These are phyloP conservation scores for Pseudogymnoascus verrucosus DNA, from an alignment of 2,329 filamentous ascomycete genomes.

Conservation along the genomic window DNA sequence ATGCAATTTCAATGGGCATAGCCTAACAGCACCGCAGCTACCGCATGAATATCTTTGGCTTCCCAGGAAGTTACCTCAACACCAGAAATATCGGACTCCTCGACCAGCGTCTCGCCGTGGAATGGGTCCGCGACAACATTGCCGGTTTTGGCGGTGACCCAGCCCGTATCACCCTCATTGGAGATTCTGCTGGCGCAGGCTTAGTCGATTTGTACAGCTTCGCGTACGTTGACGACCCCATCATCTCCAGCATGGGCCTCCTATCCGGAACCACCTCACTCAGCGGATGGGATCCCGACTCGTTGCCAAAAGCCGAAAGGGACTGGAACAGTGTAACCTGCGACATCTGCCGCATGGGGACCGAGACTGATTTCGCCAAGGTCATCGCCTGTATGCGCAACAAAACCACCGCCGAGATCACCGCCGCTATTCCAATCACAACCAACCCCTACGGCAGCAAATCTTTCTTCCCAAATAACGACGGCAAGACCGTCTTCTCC, in stretches of 20 bases:
- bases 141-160: slow-evolving; percentile 51
- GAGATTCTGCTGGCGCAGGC: slow-evolving; percentile 49
- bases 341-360: not conserved
- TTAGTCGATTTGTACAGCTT: slow-evolving; percentile 35
- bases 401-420: slow-evolving; percentile 12
- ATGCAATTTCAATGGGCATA: slow-evolving; percentile 17
- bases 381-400: slow-evolving; percentile 10
- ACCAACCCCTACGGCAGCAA: not conserved
- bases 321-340: slow-evolving; percentile 11
- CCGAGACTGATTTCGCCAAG: slow-evolving; percentile 10
- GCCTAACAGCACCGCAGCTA: slow-evolving; percentile 23
- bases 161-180: slow-evolving; percentile 45
- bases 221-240: slow-evolving; percentile 26
- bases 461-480: not conserved
- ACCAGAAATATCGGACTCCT: slow-evolving; percentile 50
- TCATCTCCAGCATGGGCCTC: slow-evolving; percentile 20
- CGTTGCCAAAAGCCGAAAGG: slow-evolving; percentile 10
- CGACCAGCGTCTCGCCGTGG: slow-evolving; percentile 51
- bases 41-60: slow-evolving; percentile 32
- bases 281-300: slow-evolving; percentile 3
- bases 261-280: slow-evolving; percentile 17
- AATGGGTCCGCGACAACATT: slow-evolving; percentile 55
- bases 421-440: slow-evolving; percentile 7
- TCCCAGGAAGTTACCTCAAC: slow-evolving; percentile 23
- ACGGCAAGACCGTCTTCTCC: slow-evolving; percentile 12